Evolutionary conservation across 345 rosid species (phyloP).

Genomic region (Melaleuca alternifolia): DNA sequence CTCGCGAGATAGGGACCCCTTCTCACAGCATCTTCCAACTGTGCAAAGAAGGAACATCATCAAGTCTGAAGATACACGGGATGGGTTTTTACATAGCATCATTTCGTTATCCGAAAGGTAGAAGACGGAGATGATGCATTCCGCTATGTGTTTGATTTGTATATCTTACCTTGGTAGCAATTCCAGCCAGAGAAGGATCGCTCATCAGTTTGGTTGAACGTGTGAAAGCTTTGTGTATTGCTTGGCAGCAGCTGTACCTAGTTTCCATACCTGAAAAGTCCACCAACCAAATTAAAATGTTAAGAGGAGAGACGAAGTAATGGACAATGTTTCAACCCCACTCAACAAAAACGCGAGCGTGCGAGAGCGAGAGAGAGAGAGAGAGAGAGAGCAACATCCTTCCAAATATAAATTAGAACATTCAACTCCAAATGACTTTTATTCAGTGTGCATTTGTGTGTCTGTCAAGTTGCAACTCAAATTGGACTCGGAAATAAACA

Average conservation of each 20-base stretch:
- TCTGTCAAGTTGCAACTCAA: not conserved
- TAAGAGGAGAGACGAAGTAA: not conserved
- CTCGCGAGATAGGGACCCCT: slow-evolving; percentile 64
- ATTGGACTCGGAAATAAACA: not conserved
- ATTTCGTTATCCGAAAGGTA: not conserved
- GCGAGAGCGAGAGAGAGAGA: not conserved
- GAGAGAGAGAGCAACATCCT: not conserved
- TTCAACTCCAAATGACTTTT: not conserved
- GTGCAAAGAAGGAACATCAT: slow-evolving; percentile 6
- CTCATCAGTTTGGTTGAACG: slow-evolving; percentile 35
- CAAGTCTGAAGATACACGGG: not conserved
- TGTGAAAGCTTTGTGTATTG: slow-evolving; percentile 49
- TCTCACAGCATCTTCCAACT: slow-evolving; percentile 81
- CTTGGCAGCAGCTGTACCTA: slow-evolving; percentile 68
- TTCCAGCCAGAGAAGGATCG: slow-evolving; percentile 44
- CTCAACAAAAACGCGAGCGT: not conserved
- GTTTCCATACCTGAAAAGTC: slow-evolving; percentile 65
- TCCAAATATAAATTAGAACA: not conserved
- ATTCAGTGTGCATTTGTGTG: not conserved
- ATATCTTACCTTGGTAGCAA: slow-evolving; percentile 44
- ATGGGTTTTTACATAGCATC: not conserved
- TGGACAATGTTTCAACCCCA: not conserved
- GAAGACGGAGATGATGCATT: not conserved
- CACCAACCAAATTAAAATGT: not conserved
- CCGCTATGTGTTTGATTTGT: not conserved